Evolutionary conservation across 345 rosid species (phyloP).

Genomic region (Salix udensis): DNA sequence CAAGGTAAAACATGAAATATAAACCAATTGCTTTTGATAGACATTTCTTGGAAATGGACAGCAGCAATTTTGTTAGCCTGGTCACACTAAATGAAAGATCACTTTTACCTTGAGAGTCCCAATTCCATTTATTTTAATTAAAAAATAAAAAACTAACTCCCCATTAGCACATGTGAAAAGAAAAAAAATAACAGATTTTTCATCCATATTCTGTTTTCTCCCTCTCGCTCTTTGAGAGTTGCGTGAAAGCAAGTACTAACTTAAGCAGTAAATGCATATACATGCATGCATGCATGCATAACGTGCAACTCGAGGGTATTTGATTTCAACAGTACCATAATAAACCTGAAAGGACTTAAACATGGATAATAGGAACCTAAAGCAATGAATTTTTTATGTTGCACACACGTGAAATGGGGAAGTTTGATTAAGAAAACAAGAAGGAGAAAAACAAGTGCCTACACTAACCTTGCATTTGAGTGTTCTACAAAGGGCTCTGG

Average conservation of each 20-base stretch:
- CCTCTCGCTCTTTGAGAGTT: not conserved
- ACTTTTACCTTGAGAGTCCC: not conserved
- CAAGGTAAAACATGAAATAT: not conserved
- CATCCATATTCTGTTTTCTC: not conserved
- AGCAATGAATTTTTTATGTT: not conserved
- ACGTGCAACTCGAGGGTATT: not conserved
- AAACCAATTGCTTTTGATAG: not conserved
- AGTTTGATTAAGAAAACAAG: not conserved
- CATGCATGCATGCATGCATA: slow-evolving; percentile 8
- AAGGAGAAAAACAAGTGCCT: not conserved
- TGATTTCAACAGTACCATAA: not conserved
- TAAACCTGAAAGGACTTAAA: not conserved
- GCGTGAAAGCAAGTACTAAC: not conserved
- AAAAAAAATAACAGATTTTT: not conserved
- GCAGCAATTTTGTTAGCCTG: not conserved
- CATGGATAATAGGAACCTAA: not conserved
- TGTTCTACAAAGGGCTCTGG: slow-evolving; percentile 14
- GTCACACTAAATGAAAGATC: not conserved
- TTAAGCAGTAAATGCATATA: not conserved
- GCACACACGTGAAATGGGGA: not conserved
- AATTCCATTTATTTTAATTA: not conserved
- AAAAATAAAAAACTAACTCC: not conserved
- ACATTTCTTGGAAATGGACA: not conserved
- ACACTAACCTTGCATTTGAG: slow-evolving; percentile 19
- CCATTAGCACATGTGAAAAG: not conserved